Percentiles rank a stretch among this genome's conserved stretches.
These are phyloP conservation scores for Kalmusia sp. DNA, from an alignment of 2,329 filamentous ascomycete species.

Conservation along the genomic window DNA sequence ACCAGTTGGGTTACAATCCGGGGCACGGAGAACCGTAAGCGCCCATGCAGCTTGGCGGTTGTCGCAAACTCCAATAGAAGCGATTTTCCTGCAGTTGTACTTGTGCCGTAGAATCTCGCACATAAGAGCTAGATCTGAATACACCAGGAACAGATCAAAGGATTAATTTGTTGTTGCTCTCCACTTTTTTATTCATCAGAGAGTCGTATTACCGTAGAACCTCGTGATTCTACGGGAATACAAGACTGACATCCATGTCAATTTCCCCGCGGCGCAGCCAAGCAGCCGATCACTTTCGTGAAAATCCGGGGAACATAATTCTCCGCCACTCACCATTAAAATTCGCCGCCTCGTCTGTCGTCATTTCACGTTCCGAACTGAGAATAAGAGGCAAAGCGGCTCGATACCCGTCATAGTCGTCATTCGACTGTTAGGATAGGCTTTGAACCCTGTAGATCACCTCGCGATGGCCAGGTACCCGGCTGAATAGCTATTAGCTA, in stretches of 20 bases:
- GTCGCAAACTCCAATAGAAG: too few species aligned
- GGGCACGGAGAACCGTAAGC: too few species aligned
- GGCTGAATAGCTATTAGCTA: not conserved
- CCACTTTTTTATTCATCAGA: too few species aligned
- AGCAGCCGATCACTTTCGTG: not conserved
- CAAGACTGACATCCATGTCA: not conserved
- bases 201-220: too few species aligned
- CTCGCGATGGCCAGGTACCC: not conserved
- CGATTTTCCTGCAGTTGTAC: too few species aligned
- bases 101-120: too few species aligned
- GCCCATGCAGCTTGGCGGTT: too few species aligned
- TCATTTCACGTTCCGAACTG: not conserved
- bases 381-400: constrained; percentile 1
- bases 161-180: too few species aligned
- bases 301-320: constrained; percentile 4
- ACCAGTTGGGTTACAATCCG: too few species aligned
- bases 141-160: too few species aligned
- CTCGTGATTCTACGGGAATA: too few species aligned
- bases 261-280: constrained; percentile 1
- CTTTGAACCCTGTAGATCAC: not conserved
- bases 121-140: too few species aligned
- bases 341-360: not conserved
- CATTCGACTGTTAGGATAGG: not conserved
- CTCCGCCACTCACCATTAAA: constrained; percentile 4
- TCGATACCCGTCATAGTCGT: not conserved